Percentiles rank a stretch among this genome's conserved stretches.
These are phyloP conservation scores for Candida ovalis DNA, from an alignment of 805 yeast genomes.

Conservation along the genomic window DNA sequence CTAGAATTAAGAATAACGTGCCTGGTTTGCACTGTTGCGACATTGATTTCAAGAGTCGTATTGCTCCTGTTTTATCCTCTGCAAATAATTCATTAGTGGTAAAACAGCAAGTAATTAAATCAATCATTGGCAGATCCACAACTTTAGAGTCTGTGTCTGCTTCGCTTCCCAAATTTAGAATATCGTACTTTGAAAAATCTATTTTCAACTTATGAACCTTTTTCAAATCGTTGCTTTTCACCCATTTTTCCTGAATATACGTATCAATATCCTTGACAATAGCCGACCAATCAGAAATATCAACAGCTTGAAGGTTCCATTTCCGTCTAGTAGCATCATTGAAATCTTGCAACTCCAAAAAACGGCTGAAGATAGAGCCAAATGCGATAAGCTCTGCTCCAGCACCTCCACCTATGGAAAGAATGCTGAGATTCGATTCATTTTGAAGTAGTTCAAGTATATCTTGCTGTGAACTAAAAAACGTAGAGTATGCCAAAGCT, in stretches of 20 bases:
- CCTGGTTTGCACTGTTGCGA: constrained; percentile 51
- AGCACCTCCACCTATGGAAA: constrained; percentile 88
- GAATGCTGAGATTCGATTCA: constrained; percentile 30
- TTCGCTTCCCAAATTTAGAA: constrained; percentile 28
- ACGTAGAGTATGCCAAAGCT: constrained; percentile 67
- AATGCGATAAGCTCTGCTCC: constrained; percentile 74
- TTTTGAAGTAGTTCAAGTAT: constrained; percentile 36
- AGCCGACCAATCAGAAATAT: constrained; percentile 73
- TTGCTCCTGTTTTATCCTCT: constrained; percentile 58
- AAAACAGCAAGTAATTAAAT: constrained; percentile 69
- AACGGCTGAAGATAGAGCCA: constrained; percentile 50
- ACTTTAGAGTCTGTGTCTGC: constrained; percentile 1
- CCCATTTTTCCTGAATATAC: constrained; percentile 51
- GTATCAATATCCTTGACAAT: constrained; percentile 44
- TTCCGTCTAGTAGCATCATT: constrained; percentile 1
- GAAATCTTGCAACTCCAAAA: constrained; percentile 12
- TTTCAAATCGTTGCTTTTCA: constrained; percentile 33
- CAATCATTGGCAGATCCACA: constrained; percentile 25
- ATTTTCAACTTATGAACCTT: constrained; percentile 25
- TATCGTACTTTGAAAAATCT: constrained; percentile 34
- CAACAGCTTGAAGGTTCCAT: constrained; percentile 53
- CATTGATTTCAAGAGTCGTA: constrained; percentile 53
- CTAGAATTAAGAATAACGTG: constrained; percentile 62
- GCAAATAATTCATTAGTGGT: constrained; percentile 85
- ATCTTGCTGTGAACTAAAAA: constrained; percentile 51